Evolutionary conservation across 202 grass and related monocot species (phyloP), one percentile per base, ranked within the genome.

Genomic region (Setaria italica): DNA sequence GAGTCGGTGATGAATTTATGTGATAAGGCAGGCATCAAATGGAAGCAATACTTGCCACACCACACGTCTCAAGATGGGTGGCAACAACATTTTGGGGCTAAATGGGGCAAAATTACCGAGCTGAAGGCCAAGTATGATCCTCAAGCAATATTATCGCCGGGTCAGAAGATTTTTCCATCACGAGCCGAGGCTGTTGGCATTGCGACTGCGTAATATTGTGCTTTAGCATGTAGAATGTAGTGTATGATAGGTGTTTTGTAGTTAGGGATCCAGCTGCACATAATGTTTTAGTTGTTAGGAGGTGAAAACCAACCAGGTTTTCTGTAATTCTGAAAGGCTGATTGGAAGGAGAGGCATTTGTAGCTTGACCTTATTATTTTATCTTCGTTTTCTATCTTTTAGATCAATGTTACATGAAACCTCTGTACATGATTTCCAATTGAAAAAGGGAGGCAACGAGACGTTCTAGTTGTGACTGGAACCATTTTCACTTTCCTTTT

Each of bases 81-180:
- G 94, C 62, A 17, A 11, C 71, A 20, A 10, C 88, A 97, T 58
- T 94, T 91, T 35, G 86, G 82, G 1, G 9, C 47, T 0, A 97
- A 94, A 63, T 97, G 94, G 92, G 19, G 62, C 20, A 80, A 32
- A 3, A 74, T 94, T 1, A 34, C 67, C 0, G 15, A 77, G 54
- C 70, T 90, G 3, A 97, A 94, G 86, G 70, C 57, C 12, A 85
- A 72, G 72, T 97, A 88, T 16, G 92, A 97, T 25, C 92, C 92
- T 21, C 78, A 70, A 0, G 29, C 48, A 1, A 58, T 97, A 53
- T 21, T 94, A 2, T 84, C 92, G 0, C 79, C 79, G 2, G 88
- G 91, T 5, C 94, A 92, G 2, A 77, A 34, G 30, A 90, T 97
- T 46, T 97, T 93, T 74, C 6, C 49, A 2, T 7, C 45, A 4